Base-by-base conservation (phyloP, 768 basidiomycete species). In the Dictyophora rubrovolvata region DNA sequence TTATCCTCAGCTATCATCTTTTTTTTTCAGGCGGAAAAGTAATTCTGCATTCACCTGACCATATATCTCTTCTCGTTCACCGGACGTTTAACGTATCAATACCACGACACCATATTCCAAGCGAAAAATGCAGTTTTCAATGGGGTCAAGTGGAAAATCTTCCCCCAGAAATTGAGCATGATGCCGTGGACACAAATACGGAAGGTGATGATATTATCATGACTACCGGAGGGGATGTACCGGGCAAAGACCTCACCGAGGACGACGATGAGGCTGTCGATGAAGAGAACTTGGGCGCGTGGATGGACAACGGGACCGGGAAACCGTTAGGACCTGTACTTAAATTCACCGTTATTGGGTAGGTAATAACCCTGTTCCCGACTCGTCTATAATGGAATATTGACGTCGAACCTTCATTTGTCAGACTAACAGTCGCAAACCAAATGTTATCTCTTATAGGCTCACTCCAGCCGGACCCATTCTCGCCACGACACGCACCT, bases 41-140 rank as follows among this genome's bases (percentile, higher is more conserved):
- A 54, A 94, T 82, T 65, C 75, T 96, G 18, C 93, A 81, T 64
- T 95, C 93, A 1, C 92, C 93, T 0, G 93, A 94, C 67, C 94
- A 97, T 65, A 77, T 96, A 55, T 90, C 93, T 1, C 76, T 97
- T 16, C 87, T 97, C 35, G 77, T 93, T 2, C 89, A 93, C 65
- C 83, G 84, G 22, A 96, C 90, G 6, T 97, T 96, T 77, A 97
- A 97, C 70, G 87, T 89, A 17, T 94, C 94, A 18, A 93, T 97
- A 71, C 93, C 94, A 1, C 82, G 88, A 58, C 83, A 89, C 67
- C 93, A 96, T 69, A 93, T 97, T 63, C 89, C 90, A 2, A 75
- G 74, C 23, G 84, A 87, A 34, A 71, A 79, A 60, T 94, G 89
- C 85, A 79, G 82, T 59, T 97, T 95, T 66, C 89, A 94, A 70